Conservation (phyloP, 78 protist species). For the Bigelowiella natans region DNA sequence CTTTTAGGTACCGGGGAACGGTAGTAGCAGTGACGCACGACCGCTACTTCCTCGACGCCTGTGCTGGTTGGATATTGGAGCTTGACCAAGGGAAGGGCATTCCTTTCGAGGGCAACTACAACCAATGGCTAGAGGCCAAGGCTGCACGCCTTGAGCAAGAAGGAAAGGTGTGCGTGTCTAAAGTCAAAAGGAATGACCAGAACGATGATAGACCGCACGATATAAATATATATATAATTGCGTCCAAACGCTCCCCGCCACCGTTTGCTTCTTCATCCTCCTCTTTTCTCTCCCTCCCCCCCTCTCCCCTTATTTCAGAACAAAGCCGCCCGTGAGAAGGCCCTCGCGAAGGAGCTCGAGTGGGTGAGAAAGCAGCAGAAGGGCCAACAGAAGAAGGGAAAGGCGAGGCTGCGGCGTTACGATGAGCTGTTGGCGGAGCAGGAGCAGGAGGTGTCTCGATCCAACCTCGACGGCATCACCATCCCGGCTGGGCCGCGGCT, state of each 20-base stretch:
- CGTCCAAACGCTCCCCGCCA: neutral
- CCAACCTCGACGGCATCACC: neutral
- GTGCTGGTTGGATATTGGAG: neutral
- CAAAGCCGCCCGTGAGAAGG: neutral
- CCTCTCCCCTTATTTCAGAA: no score
- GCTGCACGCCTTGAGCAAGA: neutral
- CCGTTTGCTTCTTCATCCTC: no score
- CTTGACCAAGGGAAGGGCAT: slow-evolving; percentile 13
- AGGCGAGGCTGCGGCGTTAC: slow-evolving; percentile 5
- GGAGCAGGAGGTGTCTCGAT: neutral
- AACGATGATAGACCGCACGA: neutral
- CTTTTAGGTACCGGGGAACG: neutral
- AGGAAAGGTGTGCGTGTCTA: neutral
- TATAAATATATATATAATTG: neutral
- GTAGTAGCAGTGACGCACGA: slow-evolving; percentile 31
- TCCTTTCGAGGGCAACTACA: slow-evolving; percentile 38
- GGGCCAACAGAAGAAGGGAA: slow-evolving; percentile 14
- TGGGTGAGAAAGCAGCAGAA: neutral
- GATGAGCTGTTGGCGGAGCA: neutral
- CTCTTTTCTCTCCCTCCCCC: no score
- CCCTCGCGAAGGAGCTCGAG: slow-evolving; percentile 26
- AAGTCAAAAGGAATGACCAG: neutral
- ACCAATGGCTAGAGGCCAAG: slow-evolving; percentile 14
- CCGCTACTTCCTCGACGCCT: neutral
- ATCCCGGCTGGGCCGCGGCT: slow-evolving; percentile 27